These are phyloP conservation scores for Canavalia gladiata DNA, from an alignment of 306 rosid species.

Conservation along the genomic window DNA sequence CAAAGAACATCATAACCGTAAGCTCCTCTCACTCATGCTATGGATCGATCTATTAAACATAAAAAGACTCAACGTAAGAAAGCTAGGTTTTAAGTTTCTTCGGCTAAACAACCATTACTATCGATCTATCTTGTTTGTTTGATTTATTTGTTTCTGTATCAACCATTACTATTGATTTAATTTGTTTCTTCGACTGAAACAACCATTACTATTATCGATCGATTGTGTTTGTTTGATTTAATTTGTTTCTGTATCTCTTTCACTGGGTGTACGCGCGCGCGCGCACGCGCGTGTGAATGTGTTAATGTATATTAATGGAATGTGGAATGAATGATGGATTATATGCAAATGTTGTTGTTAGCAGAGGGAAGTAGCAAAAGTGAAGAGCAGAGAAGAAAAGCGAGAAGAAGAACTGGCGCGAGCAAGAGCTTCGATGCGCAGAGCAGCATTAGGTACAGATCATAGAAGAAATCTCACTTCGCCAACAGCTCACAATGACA, in stretches of 20 bases:
- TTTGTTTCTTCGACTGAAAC: neutral
- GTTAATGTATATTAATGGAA: neutral
- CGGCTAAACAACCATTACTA: neutral
- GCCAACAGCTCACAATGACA: slow-evolving; percentile 16
- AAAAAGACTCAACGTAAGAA: neutral
- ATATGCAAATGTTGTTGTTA: neutral
- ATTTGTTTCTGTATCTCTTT: neutral
- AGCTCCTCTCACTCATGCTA: neutral
- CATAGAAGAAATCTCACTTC: slow-evolving; percentile 22
- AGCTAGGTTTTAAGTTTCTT: neutral
- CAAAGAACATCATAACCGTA: slow-evolving; percentile 39
- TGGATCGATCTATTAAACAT: neutral
- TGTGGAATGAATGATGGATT: neutral
- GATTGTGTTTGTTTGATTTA: neutral
- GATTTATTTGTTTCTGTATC: neutral
- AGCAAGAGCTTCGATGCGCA: slow-evolving; percentile 53
- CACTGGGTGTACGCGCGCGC: neutral
- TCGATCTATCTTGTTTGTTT: neutral
- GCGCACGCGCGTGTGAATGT: neutral
- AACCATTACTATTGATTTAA: neutral
- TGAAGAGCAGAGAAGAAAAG: slow-evolving; percentile 40
- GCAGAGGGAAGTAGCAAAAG: slow-evolving; percentile 35
- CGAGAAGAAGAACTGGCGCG: slow-evolving; percentile 52
- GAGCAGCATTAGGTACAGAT: neutral
- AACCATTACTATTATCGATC: neutral